These are phyloP conservation scores for Chrysoporthe austroafricana DNA, from an alignment of 2,329 filamentous ascomycete genomes.

Conservation along the genomic window DNA sequence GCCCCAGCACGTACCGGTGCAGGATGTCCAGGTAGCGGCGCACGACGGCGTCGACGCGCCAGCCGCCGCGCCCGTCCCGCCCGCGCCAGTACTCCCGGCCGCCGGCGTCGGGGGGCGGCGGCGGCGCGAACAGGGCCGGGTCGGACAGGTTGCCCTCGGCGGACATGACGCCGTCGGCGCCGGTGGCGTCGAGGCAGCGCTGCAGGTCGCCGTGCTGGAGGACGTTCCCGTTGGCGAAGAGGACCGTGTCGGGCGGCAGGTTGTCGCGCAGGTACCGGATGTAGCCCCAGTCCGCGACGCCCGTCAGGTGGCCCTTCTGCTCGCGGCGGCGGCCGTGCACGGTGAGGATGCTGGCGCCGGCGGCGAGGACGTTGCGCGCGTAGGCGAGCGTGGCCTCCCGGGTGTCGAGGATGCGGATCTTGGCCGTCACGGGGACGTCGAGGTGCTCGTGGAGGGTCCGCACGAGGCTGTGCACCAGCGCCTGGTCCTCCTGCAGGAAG, in stretches of 20 bases:
- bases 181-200: conserved; percentile 78
- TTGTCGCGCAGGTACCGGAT: conserved; percentile 82
- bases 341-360: conserved; percentile 90
- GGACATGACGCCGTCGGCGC: conserved; percentile 92
- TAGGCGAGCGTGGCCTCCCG: conserved; percentile 87
- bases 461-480: conserved; percentile 80
- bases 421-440: conserved; percentile 86
- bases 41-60: conserved; percentile 84
- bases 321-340: conserved; percentile 88
- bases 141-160: conserved; percentile 95
- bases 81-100: conserved; percentile 87
- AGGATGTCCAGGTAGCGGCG: conserved; percentile 91
- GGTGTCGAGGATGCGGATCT: conserved; percentile 88
- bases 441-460: conserved; percentile 79
- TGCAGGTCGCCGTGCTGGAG: conserved; percentile 79
- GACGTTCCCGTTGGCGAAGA: conserved; percentile 97
- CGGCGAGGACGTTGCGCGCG: conserved; percentile 81
- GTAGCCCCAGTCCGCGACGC: conserved; percentile 88
- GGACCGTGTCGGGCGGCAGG: conserved; percentile 82
- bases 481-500: conserved; percentile 92
- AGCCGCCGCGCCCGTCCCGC: conserved; percentile 78
- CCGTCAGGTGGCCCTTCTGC: conserved; percentile 95
- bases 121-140: conserved; percentile 78
- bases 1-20: conserved; percentile 73
- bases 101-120: conserved; percentile 66